A percentile compares a stretch with the other conserved stretches of the same genome.
Conservation (phyloP, 1,284 basidiomycete species). For the Coniferiporia weirii region DNA sequence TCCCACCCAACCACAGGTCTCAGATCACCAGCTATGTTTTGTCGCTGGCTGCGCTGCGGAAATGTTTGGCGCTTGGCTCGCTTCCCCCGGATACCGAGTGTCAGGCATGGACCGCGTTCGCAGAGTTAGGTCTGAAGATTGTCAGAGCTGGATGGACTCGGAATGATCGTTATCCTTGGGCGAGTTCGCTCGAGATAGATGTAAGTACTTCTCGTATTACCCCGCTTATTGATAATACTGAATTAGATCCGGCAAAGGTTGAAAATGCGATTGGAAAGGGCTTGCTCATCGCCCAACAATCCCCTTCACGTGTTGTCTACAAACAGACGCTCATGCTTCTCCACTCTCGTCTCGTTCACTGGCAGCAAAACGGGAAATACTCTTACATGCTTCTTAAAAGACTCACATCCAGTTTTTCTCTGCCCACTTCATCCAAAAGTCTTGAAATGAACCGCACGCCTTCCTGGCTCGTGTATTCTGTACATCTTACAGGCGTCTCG, state of each 20-base stretch:
- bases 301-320: constrained; percentile 55
- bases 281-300: constrained; percentile 57
- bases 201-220: constrained; percentile 29
- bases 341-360: constrained; percentile 50
- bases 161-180: constrained; percentile 37
- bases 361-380: constrained; percentile 52
- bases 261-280: constrained; percentile 48
- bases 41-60: constrained; percentile 49
- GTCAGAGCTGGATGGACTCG: constrained; percentile 40
- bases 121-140: constrained; percentile 58
- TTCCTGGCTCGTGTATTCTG: constrained; percentile 46
- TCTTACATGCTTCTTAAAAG: constrained; percentile 51
- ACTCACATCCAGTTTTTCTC: constrained; percentile 43
- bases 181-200: constrained; percentile 45
- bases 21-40: constrained; percentile 50
- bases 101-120: constrained; percentile 59
- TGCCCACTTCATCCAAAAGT: constrained; percentile 16
- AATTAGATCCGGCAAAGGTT: constrained; percentile 31
- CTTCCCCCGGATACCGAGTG: constrained; percentile 58
- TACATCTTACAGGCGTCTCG: constrained; percentile 49
- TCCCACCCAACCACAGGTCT: constrained; percentile 54
- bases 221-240: not conserved
- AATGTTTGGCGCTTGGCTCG: constrained; percentile 44
- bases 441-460: constrained; percentile 31
- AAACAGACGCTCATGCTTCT: constrained; percentile 53